Evolutionary conservation across 352 stramenopile species (phyloP).

Genomic region (Halophytophthora batemanensis): DNA sequence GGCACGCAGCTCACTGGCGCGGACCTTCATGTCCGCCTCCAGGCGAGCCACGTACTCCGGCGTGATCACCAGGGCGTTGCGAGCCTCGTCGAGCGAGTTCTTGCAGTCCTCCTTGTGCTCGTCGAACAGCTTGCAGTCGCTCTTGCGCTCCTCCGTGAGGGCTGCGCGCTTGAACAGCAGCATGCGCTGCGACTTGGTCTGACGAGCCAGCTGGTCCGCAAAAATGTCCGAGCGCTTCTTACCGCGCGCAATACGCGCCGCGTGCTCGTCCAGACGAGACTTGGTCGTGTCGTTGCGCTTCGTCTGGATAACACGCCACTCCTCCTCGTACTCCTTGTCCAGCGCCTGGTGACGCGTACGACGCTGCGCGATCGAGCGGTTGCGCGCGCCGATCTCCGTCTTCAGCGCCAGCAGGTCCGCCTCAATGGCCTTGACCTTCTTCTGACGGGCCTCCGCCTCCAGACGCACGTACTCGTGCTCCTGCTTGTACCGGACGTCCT

Average conservation of each 20-base stretch:
- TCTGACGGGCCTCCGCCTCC: constrained; percentile 67
- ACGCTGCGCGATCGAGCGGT: constrained; percentile 69
- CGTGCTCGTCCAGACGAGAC: constrained; percentile 63
- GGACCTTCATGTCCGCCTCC: constrained; percentile 85
- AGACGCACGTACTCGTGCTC: constrained; percentile 83
- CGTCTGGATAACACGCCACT: constrained; percentile 77
- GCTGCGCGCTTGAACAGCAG: constrained; percentile 84
- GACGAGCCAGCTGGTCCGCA: constrained; percentile 67
- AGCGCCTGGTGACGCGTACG: constrained; percentile 68
- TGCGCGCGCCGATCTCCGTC: constrained; percentile 73
- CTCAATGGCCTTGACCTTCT: constrained; percentile 84
- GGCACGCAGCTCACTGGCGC: constrained; percentile 62
- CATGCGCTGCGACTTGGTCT: constrained; percentile 84
- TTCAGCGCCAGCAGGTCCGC: constrained; percentile 72
- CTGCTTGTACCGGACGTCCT: constrained; percentile 80
- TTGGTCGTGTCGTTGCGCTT: constrained; percentile 62
- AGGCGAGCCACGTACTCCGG: constrained; percentile 83
- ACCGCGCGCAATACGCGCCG: constrained; percentile 60
- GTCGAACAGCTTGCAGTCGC: constrained; percentile 73
- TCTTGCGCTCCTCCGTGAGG: constrained; percentile 82
- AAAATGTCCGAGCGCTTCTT: constrained; percentile 87
- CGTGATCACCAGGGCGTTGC: constrained; percentile 69
- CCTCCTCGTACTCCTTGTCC: constrained; percentile 81
- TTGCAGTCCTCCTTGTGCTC: constrained; percentile 86
- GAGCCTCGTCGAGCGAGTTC: constrained; percentile 67